Conservation (phyloP, 2,329 filamentous ascomycete genomes). For the Colletotrichum sp. region DNA sequence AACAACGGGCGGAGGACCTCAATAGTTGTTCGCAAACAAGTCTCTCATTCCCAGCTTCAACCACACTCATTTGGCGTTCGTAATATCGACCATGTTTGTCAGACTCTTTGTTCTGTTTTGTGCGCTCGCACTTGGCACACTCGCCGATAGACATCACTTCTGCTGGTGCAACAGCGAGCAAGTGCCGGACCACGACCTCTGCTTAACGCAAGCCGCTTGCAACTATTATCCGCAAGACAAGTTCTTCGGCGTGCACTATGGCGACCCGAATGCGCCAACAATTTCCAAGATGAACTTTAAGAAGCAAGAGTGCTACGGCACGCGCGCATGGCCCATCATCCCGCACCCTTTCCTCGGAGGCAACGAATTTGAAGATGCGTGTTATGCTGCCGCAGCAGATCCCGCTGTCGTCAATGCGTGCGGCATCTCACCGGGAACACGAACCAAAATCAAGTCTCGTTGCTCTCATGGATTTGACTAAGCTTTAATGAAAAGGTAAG, state of each 20-base stretch:
- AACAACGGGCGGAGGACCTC: not conserved
- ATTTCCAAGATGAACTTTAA: not conserved
- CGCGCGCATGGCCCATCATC: not conserved
- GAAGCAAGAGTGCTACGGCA: not conserved
- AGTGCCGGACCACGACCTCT: not conserved
- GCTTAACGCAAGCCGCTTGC: not conserved
- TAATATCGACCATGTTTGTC: not conserved
- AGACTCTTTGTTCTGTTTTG: not conserved
- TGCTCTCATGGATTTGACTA: not conserved
- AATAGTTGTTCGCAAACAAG: not conserved
- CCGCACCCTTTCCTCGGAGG: not conserved
- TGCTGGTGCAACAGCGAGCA: not conserved
- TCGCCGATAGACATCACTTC: not conserved
- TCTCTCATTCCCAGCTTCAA: not conserved
- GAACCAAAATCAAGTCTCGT: not conserved
- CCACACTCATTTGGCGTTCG: not conserved
- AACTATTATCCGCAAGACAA: not conserved
- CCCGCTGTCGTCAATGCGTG: not conserved
- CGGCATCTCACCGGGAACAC: not conserved
- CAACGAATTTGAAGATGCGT: not conserved
- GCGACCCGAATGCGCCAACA: not conserved
- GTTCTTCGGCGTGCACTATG: not conserved
- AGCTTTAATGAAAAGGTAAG: not conserved
- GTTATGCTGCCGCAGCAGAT: not conserved
- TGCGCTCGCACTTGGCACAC: not conserved